A percentile compares a stretch with the other conserved stretches of the same genome.
phyloP scores from a whole-genome alignment of 345 rosid species.

The Garcia nutans region DNA sequence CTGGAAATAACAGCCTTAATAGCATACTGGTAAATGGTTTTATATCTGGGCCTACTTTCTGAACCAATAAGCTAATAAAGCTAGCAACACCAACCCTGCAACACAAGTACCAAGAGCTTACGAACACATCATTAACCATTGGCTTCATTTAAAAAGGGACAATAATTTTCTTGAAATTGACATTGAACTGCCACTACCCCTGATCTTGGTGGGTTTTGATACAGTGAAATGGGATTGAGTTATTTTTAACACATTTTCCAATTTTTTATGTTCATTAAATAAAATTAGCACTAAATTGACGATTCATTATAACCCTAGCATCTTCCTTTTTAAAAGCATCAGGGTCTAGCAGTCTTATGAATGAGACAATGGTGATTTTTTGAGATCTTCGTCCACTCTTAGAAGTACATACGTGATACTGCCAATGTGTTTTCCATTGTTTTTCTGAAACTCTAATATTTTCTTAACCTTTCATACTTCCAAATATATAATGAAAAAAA shows the following conservation, averaged over 20 bases:
- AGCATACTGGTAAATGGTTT: slow-evolving; percentile 72
- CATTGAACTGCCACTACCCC: background rate
- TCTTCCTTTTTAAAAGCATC: too few relatives aligned
- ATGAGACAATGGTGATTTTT: too few relatives aligned
- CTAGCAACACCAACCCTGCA: slow-evolving; percentile 93
- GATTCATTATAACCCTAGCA: too few relatives aligned
- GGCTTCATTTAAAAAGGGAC: background rate
- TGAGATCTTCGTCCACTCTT: too few relatives aligned
- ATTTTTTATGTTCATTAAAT: too few relatives aligned
- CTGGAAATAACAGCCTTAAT: slow-evolving; percentile 71
- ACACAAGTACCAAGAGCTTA: slow-evolving; percentile 5
- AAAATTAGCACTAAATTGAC: too few relatives aligned
- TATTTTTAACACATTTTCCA: too few relatives aligned
- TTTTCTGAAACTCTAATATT: background rate
- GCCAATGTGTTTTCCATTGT: too few relatives aligned
- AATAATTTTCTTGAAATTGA: background rate
- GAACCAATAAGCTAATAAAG: slow-evolving; percentile 78
- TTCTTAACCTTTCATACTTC: background rate
- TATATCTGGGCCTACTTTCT: slow-evolving; percentile 70
- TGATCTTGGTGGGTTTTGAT: background rate
- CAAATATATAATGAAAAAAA: background rate
- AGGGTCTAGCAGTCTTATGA: too few relatives aligned
- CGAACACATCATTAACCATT: background rate
- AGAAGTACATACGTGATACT: background rate
- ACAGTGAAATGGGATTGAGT: background rate